Evolutionary conservation across 441 rosid species (phyloP).

Genomic region (Bruguiera hainesii): DNA sequence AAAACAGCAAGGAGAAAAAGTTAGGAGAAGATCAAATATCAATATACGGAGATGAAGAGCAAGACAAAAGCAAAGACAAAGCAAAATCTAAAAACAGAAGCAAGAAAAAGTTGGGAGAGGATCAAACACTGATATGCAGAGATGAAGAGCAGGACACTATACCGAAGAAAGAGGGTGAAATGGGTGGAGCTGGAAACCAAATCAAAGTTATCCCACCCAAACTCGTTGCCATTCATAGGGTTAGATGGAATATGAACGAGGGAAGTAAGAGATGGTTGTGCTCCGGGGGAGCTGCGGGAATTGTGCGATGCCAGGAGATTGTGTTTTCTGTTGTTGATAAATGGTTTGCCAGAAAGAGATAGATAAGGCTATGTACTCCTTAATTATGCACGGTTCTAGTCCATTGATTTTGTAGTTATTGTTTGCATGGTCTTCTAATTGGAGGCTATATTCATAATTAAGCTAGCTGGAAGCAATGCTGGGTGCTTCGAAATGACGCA

Average conservation of each 20-base stretch:
- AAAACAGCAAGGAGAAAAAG: constrained; percentile 19
- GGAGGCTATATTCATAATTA: too few species aligned
- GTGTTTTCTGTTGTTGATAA: constrained; percentile 18
- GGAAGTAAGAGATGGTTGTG: constrained; percentile 90
- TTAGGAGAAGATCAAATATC: constrained; percentile 21
- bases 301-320: constrained; percentile 75
- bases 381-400: background rate
- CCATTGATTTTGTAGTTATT: too few species aligned
- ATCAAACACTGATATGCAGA: constrained; percentile 20
- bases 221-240: constrained; percentile 62
- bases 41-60: constrained; percentile 23
- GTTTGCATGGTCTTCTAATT: too few species aligned
- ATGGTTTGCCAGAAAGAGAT: constrained; percentile 15
- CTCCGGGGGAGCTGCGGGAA: constrained; percentile 86
- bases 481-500: too few species aligned
- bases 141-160: constrained; percentile 23
- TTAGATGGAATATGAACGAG: constrained; percentile 86
- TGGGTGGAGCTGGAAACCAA: constrained; percentile 19
- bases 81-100: constrained; percentile 25
- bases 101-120: constrained; percentile 22
- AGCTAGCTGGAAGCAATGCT: too few species aligned
- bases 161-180: constrained; percentile 20
- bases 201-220: constrained; percentile 49
- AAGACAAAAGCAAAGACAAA: constrained; percentile 22
- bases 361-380: background rate